Base-by-base conservation (phyloP, 306 rosid genomes). In the Astragalus glycyphyllos region DNA sequence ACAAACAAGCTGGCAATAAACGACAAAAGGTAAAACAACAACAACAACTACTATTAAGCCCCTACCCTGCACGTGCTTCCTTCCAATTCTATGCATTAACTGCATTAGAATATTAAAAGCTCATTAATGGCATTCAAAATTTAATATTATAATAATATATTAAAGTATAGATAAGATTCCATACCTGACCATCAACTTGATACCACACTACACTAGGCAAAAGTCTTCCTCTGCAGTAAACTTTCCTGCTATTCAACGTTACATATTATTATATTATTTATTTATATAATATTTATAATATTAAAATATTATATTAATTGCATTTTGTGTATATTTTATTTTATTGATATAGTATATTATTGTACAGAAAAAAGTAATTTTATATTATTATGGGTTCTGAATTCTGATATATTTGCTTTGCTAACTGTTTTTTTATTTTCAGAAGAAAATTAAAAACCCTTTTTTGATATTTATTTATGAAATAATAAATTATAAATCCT, bases 41-140 rank as follows among this genome's bases (percentile, higher is more conserved):
- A n/a, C n/a, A n/a, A 38, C 0, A 4, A 35, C 4, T 35, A 6
- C 40, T 35, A 35, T 4, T 35, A 65, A 50, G 85, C 76, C 81
- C 69, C 76, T 56, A 54, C 73, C 23, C 23, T 79, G 86, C 98
- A 88, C 88, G 95, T 92, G 92, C 82, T 86, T 77, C 65, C 80
- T 72, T 80, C 74, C 62, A 65, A 73, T 61, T 71, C 53, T 55
- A 66, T 77, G 74, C 84, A 65, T 67, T 79, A 72, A 73, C 67
- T 84, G 59, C 64, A 65, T 56, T 71, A 15, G 56, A 16, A 49
- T 81, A 73, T 65, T 73, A 60, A 48, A 74, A 72, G 40, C 73
- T 59, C 77, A 77, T 72, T 75, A 15, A 80, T 80, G 48, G 45
- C 8, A 4, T 38, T 35, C 58, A 63, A 74, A 16, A 55, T n/a